These are phyloP conservation scores for Quillaja saponaria DNA, from an alignment of 306 rosid genomes.

Conservation along the genomic window DNA sequence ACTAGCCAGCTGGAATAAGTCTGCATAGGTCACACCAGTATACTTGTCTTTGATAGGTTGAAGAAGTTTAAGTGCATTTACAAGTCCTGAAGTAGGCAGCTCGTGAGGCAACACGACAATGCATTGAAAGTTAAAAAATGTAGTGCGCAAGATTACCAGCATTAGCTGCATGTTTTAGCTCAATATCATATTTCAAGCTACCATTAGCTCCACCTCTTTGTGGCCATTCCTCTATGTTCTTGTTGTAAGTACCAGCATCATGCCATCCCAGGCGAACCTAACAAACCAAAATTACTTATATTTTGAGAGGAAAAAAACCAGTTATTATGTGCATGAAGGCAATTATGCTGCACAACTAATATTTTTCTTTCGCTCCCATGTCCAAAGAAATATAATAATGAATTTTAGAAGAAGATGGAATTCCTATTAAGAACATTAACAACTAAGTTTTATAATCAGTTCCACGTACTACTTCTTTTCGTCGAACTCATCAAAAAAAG, in stretches of 20 bases:
- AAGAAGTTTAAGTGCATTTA: constrained; percentile 91
- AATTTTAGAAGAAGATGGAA: too few species aligned
- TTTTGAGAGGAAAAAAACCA: background rate
- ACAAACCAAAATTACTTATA: constrained; percentile 14
- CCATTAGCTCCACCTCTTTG: constrained; percentile 94
- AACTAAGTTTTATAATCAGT: too few species aligned
- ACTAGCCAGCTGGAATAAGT: constrained; percentile 94
- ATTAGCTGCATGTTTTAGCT: constrained; percentile 91
- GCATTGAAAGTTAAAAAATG: background rate
- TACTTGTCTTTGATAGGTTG: constrained; percentile 92
- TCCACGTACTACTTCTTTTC: too few species aligned
- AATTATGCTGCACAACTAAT: too few species aligned
- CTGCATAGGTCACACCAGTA: constrained; percentile 85
- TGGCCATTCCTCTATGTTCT: constrained; percentile 95
- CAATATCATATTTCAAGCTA: constrained; percentile 84
- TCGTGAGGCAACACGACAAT: background rate
- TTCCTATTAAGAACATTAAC: too few species aligned
- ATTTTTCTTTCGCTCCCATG: too few species aligned
- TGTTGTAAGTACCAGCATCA: constrained; percentile 92
- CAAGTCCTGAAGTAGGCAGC: constrained; percentile 57
- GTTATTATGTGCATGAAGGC: too few species aligned
- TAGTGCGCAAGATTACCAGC: constrained; percentile 58
- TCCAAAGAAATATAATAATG: too few species aligned
- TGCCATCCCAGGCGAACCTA: constrained; percentile 99
- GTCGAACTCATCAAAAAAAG: too few species aligned